phyloP scores from a whole-genome alignment of 2,329 filamentous ascomycete species.

The Aspergillus nomiae region DNA sequence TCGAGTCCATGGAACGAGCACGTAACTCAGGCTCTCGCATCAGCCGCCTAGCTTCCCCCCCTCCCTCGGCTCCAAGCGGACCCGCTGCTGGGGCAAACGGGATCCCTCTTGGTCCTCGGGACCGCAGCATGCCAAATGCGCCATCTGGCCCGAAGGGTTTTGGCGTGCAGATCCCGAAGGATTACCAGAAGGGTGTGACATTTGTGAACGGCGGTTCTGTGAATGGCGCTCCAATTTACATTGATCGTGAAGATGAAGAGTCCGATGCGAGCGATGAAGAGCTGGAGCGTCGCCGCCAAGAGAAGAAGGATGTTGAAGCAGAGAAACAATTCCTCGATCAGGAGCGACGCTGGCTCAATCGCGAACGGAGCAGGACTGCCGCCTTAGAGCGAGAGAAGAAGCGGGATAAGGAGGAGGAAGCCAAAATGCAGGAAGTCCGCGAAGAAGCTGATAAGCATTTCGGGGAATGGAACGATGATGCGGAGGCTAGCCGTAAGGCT shows the following conservation, averaged over 20 bases:
- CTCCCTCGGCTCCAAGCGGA: conserved; percentile 62
- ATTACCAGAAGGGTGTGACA: conserved; percentile 74
- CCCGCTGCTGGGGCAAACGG: conserved; percentile 68
- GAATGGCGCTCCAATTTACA: conserved; percentile 57
- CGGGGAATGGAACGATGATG: conserved; percentile 84
- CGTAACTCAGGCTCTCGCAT: conserved; percentile 66
- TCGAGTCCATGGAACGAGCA: conserved; percentile 81
- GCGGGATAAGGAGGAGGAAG: conserved; percentile 74
- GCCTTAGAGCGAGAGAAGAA: conserved; percentile 83
- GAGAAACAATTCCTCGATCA: conserved; percentile 83
- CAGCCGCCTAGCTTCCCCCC: conserved; percentile 72
- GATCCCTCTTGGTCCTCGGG: conserved; percentile 73
- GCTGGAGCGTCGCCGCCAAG: conserved; percentile 70
- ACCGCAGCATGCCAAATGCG: conserved; percentile 69
- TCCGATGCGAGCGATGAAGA: conserved; percentile 86
- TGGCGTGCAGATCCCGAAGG: conserved; percentile 64
- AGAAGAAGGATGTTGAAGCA: conserved; percentile 72
- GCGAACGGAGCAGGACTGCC: conserved; percentile 79
- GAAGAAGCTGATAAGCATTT: conserved; percentile 72
- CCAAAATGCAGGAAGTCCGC: conserved; percentile 63
- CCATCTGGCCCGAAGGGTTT: conserved; percentile 71
- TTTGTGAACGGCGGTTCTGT: conserved; percentile 80
- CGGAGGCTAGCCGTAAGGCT: conserved; percentile 70
- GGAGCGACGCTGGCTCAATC: conserved; percentile 86
- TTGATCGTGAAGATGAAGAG: conserved; percentile 77